These are phyloP conservation scores for Rhynchosporium agropyri DNA, from an alignment of 2,329 filamentous ascomycete genomes.

Conservation along the genomic window DNA sequence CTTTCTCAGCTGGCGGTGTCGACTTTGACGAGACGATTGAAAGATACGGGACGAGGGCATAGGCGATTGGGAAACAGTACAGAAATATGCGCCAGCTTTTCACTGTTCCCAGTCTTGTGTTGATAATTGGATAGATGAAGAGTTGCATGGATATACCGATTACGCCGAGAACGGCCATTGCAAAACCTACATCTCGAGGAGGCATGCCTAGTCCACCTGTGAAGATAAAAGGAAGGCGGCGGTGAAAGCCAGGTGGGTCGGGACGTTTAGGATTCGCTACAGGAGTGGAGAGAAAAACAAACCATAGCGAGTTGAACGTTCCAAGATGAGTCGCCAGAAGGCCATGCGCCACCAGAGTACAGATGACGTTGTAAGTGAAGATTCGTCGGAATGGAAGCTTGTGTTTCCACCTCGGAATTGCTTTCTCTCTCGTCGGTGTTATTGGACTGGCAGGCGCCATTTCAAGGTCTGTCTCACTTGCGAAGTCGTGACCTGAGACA, in stretches of 20 bases:
- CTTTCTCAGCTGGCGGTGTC: constrained; percentile 36
- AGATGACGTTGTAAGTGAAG: constrained; percentile 43
- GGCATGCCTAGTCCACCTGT: constrained; percentile 75
- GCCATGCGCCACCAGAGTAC: constrained; percentile 62
- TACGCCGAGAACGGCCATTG: constrained; percentile 73
- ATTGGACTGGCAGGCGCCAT: constrained; percentile 27
- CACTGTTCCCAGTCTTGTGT: constrained; percentile 66
- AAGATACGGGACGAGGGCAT: constrained; percentile 70
- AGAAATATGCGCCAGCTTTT: constrained; percentile 67
- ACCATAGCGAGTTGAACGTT: constrained; percentile 61
- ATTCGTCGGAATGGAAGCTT: constrained; percentile 42
- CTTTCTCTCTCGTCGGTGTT: constrained; percentile 22
- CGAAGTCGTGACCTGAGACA: constrained; percentile 24
- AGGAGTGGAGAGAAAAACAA: constrained; percentile 62
- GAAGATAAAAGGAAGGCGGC: constrained; percentile 43
- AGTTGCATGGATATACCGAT: constrained; percentile 73
- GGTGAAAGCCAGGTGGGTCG: constrained; percentile 56
- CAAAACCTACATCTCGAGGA: constrained; percentile 69
- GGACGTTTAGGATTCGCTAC: constrained; percentile 51
- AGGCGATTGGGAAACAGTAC: constrained; percentile 69
- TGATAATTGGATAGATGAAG: constrained; percentile 70
- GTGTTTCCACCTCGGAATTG: constrained; percentile 28
- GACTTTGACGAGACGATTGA: constrained; percentile 59
- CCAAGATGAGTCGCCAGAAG: constrained; percentile 71
- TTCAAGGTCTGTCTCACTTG: constrained; percentile 25